Evolutionary conservation across 1,284 basidiomycete species (phyloP).

Genomic region (Sanghuangporus baumii): DNA sequence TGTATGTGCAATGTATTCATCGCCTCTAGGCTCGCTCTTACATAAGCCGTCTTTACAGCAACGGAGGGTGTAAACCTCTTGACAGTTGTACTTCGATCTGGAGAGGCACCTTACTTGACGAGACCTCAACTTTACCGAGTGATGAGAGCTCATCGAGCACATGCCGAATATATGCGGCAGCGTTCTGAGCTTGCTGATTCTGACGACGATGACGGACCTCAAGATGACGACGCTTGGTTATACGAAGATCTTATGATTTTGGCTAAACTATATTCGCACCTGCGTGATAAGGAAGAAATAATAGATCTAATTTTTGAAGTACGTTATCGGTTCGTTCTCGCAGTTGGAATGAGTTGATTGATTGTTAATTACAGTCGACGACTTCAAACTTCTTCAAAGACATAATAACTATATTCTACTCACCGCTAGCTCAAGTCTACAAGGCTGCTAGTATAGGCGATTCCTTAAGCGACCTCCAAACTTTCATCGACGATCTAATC

Average conservation of each 20-base stretch:
- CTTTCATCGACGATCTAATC: slow-evolving; percentile 94
- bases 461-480: slow-evolving; percentile 88
- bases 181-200: slow-evolving; percentile 68
- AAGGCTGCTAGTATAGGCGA: slow-evolving; percentile 96
- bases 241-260: slow-evolving; percentile 86
- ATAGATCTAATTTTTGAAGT: slow-evolving; percentile 95
- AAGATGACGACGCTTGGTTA: slow-evolving; percentile 91
- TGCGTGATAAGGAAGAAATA: slow-evolving; percentile 89
- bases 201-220: slow-evolving; percentile 89
- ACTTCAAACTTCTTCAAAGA: slow-evolving; percentile 96
- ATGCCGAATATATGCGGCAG: slow-evolving; percentile 64
- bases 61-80: slow-evolving; percentile 77
- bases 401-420: slow-evolving; percentile 98
- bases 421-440: slow-evolving; percentile 97
- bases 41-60: slow-evolving; percentile 30
- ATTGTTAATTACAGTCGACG: slow-evolving; percentile 56
- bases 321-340: slow-evolving; percentile 22
- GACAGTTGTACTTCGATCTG: slow-evolving; percentile 77
- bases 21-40: background rate
- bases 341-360: background rate
- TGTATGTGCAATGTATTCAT: slow-evolving; percentile 31
- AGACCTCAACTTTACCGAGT: slow-evolving; percentile 77
- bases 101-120: slow-evolving; percentile 69
- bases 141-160: slow-evolving; percentile 70
- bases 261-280: slow-evolving; percentile 68